Base-by-base conservation (phyloP, 2,329 filamentous ascomycete species). In the Arthrobotrys pseudoclavata region DNA sequence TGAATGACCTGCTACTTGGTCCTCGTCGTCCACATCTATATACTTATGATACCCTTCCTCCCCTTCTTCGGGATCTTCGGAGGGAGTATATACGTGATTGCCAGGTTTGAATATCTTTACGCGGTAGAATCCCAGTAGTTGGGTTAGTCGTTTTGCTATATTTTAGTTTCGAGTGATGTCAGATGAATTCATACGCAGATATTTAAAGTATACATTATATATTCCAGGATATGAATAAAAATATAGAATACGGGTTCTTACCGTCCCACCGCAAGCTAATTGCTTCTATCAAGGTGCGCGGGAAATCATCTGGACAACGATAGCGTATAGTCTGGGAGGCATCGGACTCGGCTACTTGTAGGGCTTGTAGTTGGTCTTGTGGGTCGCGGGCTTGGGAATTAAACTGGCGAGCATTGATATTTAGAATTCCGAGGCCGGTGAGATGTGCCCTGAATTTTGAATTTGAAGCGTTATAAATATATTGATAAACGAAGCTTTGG, bases 201-300 rank as follows among this genome's bases (percentile, higher is more conserved):
- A 12, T 13, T 2, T 13, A 37, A 3, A 15, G 15, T 12, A 40
- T 40, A 15, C 12, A 40, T 40, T 15, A 9, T 34, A 6, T 9
- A 34, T 34, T 34, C 31, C 12, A 34, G 29, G 12, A 34, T 10
- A 34, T 4, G 31, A 34, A 34, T 45, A 4, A 18, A 18, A 7
- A 20, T 45, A 7, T 45, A 9, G 42, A n/a, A 10, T 7, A 20
- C 5, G n/a, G 10, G n/a, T 45, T 45, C 31, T 60, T 42, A 42
- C 55, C 34, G n/a, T 60, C 55, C 55, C 55, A 60, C 12, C 55
- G 55, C 34, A 60, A 42, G 13, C 55, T 60, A n/a, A 60, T 60
- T 2, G 55, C 55, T n/a, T 60, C 55, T 42, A 60, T 60, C 34
- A 60, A 42, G 12, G 55, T 60, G 10, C 34, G 34, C 31, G 55